Conservation (phyloP, 306 rosid genomes). For the Cercis canadensis region DNA sequence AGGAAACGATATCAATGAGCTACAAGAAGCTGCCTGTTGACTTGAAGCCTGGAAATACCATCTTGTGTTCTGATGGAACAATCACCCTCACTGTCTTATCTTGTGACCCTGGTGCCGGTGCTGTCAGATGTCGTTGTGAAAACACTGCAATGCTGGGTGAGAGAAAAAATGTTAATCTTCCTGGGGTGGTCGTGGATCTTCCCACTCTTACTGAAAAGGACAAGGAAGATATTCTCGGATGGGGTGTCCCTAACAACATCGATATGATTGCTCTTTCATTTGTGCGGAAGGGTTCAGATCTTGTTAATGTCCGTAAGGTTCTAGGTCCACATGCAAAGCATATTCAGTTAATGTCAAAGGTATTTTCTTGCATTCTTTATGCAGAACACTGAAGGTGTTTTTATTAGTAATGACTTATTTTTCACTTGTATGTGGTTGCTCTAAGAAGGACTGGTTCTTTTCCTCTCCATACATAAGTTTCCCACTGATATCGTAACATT, state of each 20-base stretch:
- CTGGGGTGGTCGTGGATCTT: constrained; percentile 95
- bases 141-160: constrained; percentile 89
- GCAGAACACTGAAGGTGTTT: neutral
- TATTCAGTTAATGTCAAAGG: constrained; percentile 92
- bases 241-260: constrained; percentile 96
- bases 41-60: constrained; percentile 82
- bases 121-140: constrained; percentile 84
- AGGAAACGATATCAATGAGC: constrained; percentile 79
- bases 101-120: constrained; percentile 67
- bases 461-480: constrained; percentile 9
- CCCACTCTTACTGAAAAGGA: constrained; percentile 96
- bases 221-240: constrained; percentile 83
- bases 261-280: constrained; percentile 99
- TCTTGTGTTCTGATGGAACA: constrained; percentile 91
- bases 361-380: constrained; percentile 38
- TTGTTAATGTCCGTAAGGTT: constrained; percentile 88
- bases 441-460: constrained; percentile 5
- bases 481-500: neutral
- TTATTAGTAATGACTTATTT: constrained; percentile 3
- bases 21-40: constrained; percentile 85
- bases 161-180: constrained; percentile 96
- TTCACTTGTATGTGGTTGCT: constrained; percentile 21
- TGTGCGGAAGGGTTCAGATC: constrained; percentile 96
- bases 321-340: constrained; percentile 81
- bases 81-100: constrained; percentile 84